Base-by-base conservation (phyloP, 345 rosid species). In the Brassica cretica region DNA sequence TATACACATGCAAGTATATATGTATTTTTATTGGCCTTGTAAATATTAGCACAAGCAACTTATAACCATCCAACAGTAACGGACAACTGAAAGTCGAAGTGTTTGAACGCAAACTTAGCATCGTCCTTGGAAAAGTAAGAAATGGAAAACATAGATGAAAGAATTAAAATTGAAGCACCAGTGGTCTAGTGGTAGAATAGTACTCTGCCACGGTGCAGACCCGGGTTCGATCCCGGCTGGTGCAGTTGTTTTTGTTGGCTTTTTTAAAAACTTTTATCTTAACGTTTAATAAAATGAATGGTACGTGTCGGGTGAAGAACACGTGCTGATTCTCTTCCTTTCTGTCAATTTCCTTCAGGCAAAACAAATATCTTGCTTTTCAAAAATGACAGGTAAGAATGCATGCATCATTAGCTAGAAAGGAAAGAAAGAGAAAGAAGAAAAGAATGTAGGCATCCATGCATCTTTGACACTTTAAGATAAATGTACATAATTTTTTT, bases 111-210 rank as follows among this genome's bases (percentile, higher is more conserved):
- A 27, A 27, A 3, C 30, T 27, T 27, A 27, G 30, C 30, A 27
- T 27, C 30, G 4, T 27, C 30, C 24, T 21, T 21, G 24, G 24
- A 21, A 21, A 21, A 21, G 24, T 21, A 21, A 21, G 24, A 21
- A 21, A 21, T 21, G 24, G 24, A 21, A 21, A 21, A 21, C 24
- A 21, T 21, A 21, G 24, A 21, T 21, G 24, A 21, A 21, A 21
- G 24, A 21, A 21, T 21, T 21, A 21, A 27, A 27, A 37, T 8
- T n/a, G 2, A 27, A 66, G 89, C 93, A 86, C 93, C 96, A 86
- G 90, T 87, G 90, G 93, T 89, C 90, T 87, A 88, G 91, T 86
- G 91, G 90, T 90, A 90, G 90, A 89, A 90, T 87, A 90, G 90
- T 86, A 90, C 87, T 85, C 86, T 89, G 87, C 88, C 87, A 87